Base-by-base conservation (phyloP, 1,284 basidiomycete species). In the Apiotrichum sp. region DNA sequence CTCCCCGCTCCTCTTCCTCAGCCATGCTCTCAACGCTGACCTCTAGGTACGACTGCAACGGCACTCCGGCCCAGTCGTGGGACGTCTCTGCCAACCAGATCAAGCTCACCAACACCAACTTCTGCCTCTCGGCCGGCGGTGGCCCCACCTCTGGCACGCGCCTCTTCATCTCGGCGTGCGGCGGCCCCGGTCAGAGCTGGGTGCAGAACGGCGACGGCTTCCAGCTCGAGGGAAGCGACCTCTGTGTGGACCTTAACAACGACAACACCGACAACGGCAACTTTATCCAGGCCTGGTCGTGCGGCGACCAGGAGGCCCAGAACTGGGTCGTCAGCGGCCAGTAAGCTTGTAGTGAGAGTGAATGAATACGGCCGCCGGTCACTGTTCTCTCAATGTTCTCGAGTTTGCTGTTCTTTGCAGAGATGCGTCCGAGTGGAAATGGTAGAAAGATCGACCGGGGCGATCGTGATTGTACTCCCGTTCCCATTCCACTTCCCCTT, bases 31-130 rank as follows among this genome's bases (percentile, higher is more conserved):
- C 22, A 35, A 14, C 52, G 48, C 13, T 54, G 48, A 13, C 36
- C 10, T n/a, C 49, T 16, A 57, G 53, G 46, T 58, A 60, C 52
- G 46, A 56, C 46, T 63, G 62, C 62, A 63, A 61, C 55, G 59
- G 55, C 62, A 49, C 59, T 6, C 34, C 13, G 8, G 59, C 62
- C 4, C 62, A 63, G 51, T 6, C 9, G 6, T 43, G 47, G 49
- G n/a, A 41, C 40, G 40, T 41, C 40, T 14, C 40, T 9, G n/a
- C 6, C 40, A 41, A 16, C 40, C 43, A 6, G 3, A 14, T 58
- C 54, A 48, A 50, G 36, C 49, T 44, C 42, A 54, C 48, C 50
- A 42, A 50, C 54, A 45, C 46, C 49, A 52, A 52, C 47, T 29
- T 65, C 53, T 52, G 59, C 49, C 58, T 68, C 50, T 52, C 56